phyloP scores from a whole-genome alignment of 1,284 basidiomycete genomes.

The Trametes polyzona region DNA sequence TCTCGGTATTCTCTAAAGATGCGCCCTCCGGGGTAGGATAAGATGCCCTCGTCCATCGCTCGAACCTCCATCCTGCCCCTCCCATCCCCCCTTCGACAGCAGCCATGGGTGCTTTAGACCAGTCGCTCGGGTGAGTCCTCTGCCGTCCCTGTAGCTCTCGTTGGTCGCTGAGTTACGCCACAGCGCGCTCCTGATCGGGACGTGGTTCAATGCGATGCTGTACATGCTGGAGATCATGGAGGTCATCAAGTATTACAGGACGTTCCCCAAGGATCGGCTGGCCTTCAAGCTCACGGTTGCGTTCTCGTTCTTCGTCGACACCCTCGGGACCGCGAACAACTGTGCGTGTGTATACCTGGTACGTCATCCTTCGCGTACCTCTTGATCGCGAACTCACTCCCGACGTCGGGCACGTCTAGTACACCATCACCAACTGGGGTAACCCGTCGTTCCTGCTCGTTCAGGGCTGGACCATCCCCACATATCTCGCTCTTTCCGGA shows the following conservation, averaged over 20 bases:
- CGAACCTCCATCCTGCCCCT: neutral
- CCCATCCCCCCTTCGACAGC: neutral
- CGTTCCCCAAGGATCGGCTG: neutral
- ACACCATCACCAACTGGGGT: slow-evolving; percentile 4
- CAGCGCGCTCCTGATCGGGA: slow-evolving; percentile 2
- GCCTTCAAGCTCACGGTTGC: neutral
- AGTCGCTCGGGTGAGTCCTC: neutral
- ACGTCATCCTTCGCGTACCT: neutral
- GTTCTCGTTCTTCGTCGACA: neutral
- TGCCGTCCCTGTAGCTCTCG: too few relatives aligned
- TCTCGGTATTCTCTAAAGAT: neutral
- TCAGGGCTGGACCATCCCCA: neutral
- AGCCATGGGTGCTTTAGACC: neutral
- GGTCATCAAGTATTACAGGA: neutral
- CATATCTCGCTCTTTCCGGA: neutral
- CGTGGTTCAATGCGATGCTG: slow-evolving; percentile 2
- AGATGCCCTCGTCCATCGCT: neutral
- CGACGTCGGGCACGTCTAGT: neutral
- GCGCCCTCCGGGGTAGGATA: neutral
- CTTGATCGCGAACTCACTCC: neutral
- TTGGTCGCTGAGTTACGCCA: neutral
- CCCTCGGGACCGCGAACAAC: neutral
- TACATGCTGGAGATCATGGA: slow-evolving; percentile 1
- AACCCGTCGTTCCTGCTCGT: neutral
- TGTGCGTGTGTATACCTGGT: slow-evolving; percentile 1